These are phyloP conservation scores for Ichthyophonus hoferi DNA, from an alignment of 208 protist genomes.

Conservation along the genomic window DNA sequence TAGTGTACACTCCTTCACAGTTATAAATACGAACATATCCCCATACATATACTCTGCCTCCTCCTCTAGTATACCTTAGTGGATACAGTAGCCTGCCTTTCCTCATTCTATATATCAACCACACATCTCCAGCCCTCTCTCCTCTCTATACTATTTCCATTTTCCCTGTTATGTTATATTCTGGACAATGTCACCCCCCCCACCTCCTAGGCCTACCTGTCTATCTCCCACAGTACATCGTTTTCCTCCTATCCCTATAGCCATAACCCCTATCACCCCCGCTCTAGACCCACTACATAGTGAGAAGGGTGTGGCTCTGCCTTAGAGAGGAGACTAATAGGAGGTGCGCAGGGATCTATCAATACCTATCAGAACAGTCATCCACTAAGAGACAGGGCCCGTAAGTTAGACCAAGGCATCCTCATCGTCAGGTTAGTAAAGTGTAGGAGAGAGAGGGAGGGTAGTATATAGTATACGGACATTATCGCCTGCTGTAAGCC, in stretches of 20 bases:
- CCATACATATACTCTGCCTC: neutral
- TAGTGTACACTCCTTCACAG: neutral
- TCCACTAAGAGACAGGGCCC: conserved; percentile 64
- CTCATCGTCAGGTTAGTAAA: conserved; percentile 62
- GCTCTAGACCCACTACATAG: neutral
- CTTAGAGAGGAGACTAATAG: neutral
- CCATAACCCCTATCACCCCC: neutral
- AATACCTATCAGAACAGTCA: conserved; percentile 59
- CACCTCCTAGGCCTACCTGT: neutral
- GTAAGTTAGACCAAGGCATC: conserved; percentile 62
- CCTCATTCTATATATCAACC: neutral
- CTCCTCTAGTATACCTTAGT: neutral
- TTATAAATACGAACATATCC: neutral
- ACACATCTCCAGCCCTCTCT: neutral
- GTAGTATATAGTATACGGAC: too few species aligned
- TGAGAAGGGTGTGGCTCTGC: neutral
- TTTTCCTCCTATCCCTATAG: neutral
- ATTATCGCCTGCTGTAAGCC: too few species aligned
- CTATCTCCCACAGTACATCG: neutral
- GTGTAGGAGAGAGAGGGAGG: too few species aligned
- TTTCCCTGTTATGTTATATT: neutral
- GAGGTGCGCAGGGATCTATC: conserved; percentile 50
- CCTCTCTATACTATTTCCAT: neutral
- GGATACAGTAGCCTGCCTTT: neutral
- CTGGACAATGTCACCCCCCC: neutral